phyloP scores from a whole-genome alignment of 2,329 filamentous ascomycete genomes.

The Neopestalotiopsis clavispora region DNA sequence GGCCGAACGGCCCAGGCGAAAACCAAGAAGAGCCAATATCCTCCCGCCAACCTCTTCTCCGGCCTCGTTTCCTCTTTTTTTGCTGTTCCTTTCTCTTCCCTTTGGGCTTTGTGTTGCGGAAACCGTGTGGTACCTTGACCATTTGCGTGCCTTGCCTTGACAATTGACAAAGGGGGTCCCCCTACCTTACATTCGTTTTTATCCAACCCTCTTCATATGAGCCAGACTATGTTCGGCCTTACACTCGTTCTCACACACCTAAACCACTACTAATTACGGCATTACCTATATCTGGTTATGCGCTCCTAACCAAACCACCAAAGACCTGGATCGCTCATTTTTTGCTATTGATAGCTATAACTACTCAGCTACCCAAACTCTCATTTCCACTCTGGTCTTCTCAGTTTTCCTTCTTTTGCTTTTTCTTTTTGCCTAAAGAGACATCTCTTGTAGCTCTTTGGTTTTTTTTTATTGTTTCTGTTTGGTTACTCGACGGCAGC shows the following conservation, averaged over 20 bases:
- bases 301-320: constrained; percentile 7
- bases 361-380: constrained; percentile 6
- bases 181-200: constrained; percentile 16
- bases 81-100: constrained; percentile 23
- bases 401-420: constrained; percentile 12
- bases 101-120: constrained; percentile 10
- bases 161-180: constrained; percentile 12
- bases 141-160: no score
- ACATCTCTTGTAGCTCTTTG: neutral
- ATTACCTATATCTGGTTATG: constrained; percentile 19
- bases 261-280: constrained; percentile 13
- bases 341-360: constrained; percentile 14
- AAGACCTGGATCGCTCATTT: constrained; percentile 17
- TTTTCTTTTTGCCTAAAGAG: neutral
- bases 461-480: neutral
- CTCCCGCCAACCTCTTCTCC: constrained; percentile 24
- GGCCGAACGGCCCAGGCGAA: constrained; percentile 22
- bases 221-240: constrained; percentile 10
- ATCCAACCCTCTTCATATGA: constrained; percentile 14
- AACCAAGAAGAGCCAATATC: constrained; percentile 33
- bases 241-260: constrained; percentile 16
- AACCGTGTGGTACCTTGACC: constrained; percentile 19
- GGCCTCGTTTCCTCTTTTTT: constrained; percentile 25
- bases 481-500: neutral
- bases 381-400: constrained; percentile 8